Percentiles rank a stretch among this genome's conserved stretches.
These are phyloP conservation scores for Erodium moschatum DNA, from an alignment of 441 rosid species.

Conservation along the genomic window DNA sequence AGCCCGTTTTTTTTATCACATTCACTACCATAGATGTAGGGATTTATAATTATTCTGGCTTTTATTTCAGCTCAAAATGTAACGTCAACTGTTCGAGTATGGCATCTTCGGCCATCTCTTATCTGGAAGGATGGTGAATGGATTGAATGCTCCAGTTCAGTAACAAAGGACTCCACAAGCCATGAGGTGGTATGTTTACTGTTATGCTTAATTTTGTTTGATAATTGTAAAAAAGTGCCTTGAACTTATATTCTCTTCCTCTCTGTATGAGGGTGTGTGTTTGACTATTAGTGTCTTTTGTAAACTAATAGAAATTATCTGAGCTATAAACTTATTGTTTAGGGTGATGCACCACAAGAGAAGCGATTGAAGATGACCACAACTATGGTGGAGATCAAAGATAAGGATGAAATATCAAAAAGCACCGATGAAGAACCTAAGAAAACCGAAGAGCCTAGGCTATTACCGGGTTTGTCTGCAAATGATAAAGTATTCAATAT, in stretches of 20 bases:
- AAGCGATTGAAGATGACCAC: conserved; percentile 55
- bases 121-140: conserved; percentile 80
- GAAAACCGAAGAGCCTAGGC: conserved; percentile 39
- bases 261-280: no score
- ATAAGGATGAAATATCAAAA: conserved; percentile 40
- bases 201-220: background rate
- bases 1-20: background rate
- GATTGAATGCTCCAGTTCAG: conserved; percentile 63
- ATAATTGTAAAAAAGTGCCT: no score
- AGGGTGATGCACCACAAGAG: conserved; percentile 87
- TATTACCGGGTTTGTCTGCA: conserved; percentile 38
- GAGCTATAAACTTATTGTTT: conserved; percentile 25
- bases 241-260: no score
- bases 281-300: no score
- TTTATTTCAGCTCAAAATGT: conserved; percentile 59
- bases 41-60: conserved; percentile 10
- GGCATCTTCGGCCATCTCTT: conserved; percentile 86
- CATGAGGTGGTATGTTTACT: conserved; percentile 40
- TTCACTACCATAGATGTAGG: background rate
- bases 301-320: background rate
- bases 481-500: conserved; percentile 55
- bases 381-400: conserved; percentile 39
- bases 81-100: conserved; percentile 45
- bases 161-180: conserved; percentile 29
- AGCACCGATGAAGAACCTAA: conserved; percentile 29